A percentile compares a stretch with the other conserved stretches of the same genome.
phyloP scores from a whole-genome alignment of 805 yeast genomes.

The Starmerella asiatica region DNA sequence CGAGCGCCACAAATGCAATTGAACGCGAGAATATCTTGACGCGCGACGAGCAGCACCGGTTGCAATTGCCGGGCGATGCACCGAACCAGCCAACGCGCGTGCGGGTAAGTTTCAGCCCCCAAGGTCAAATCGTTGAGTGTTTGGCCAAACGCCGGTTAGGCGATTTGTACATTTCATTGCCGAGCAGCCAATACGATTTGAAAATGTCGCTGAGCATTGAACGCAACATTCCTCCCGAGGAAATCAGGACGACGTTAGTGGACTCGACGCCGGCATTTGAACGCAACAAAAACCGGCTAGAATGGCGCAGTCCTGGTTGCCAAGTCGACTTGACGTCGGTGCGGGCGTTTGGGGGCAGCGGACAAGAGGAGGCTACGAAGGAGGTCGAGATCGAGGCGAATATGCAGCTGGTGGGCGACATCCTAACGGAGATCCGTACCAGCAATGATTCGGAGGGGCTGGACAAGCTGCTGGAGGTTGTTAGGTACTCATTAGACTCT shows the following conservation, averaged over 20 bases:
- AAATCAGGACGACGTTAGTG: conserved; percentile 26
- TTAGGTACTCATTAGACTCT: conserved; percentile 41
- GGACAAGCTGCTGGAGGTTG: conserved; percentile 44
- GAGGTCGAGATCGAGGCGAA: conserved; percentile 45
- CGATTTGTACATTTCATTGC: conserved; percentile 57
- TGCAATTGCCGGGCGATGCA: not conserved
- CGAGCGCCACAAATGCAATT: conserved; percentile 9
- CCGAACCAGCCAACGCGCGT: conserved; percentile 13
- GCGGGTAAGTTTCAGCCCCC: conserved; percentile 24
- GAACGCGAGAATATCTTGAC: conserved; percentile 6
- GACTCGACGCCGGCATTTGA: conserved; percentile 28
- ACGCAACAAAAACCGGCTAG: conserved; percentile 57
- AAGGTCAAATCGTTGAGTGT: conserved; percentile 35
- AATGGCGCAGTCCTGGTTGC: conserved; percentile 52
- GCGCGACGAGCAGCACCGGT: conserved; percentile 15
- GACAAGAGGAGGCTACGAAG: conserved; percentile 14
- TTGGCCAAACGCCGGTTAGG: conserved; percentile 65
- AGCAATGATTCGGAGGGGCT: conserved; percentile 22
- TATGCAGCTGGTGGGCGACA: conserved; percentile 30
- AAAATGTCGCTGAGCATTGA: conserved; percentile 66
- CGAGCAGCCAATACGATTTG: conserved; percentile 64
- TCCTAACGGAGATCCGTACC: conserved; percentile 29
- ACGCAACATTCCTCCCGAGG: conserved; percentile 44
- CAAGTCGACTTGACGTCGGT: conserved; percentile 27
- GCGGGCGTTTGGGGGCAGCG: conserved; percentile 5